A percentile compares a stretch with the other conserved stretches of the same genome.
These are phyloP conservation scores for Liriodendron chinense DNA, from an alignment of 164 flowering plant species.

Conservation along the genomic window DNA sequence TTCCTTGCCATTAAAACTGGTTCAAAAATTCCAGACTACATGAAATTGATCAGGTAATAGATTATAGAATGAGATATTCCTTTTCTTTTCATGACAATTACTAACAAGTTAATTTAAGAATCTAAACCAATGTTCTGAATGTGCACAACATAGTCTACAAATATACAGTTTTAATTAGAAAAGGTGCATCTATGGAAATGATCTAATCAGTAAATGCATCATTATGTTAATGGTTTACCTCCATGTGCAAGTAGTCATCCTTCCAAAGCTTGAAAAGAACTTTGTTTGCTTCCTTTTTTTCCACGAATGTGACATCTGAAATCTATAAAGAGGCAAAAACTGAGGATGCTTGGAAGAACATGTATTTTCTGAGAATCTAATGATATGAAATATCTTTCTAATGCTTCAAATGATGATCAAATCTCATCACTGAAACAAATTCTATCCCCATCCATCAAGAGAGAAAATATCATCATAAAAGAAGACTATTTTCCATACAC, in stretches of 20 bases:
- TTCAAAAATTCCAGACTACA: no score
- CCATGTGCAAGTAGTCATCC: slow-evolving; percentile 64
- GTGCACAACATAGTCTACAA: no score
- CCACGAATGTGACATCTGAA: slow-evolving; percentile 54
- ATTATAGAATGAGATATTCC: no score
- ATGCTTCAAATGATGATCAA: no score
- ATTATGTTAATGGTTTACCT: slow-evolving; percentile 42
- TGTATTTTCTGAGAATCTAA: not conserved
- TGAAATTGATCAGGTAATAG: no score
- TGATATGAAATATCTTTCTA: not conserved
- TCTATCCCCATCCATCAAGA: not conserved
- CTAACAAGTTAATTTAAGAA: no score
- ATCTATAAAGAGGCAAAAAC: slow-evolving; percentile 38
- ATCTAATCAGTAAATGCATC: no score
- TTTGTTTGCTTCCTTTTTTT: slow-evolving; percentile 58
- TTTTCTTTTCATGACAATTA: no score
- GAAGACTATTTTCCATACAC: not conserved
- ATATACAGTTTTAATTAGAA: no score
- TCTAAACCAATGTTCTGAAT: no score
- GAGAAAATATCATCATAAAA: not conserved
- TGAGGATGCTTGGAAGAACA: not conserved
- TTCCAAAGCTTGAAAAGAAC: slow-evolving; percentile 63
- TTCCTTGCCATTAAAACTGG: no score
- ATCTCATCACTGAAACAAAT: not conserved
- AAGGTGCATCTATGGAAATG: no score